Evolutionary conservation across 2,329 filamentous ascomycete species (phyloP).

Genomic region (Cladosporium cucumerinum): DNA sequence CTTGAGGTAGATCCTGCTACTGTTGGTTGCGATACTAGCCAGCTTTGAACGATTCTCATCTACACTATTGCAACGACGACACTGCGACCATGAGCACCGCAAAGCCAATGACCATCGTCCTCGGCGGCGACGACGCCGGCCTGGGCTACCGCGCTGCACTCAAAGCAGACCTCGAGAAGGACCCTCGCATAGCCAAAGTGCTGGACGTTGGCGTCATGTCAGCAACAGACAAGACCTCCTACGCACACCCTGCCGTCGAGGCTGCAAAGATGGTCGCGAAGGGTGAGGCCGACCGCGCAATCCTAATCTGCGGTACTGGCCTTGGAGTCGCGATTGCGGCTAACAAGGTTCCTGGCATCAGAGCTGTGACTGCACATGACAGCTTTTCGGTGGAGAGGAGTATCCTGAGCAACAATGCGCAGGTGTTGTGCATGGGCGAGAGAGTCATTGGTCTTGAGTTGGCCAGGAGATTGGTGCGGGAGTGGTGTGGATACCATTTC

Average conservation of each 20-base stretch:
- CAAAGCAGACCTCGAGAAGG: conserved; percentile 66
- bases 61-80: not conserved
- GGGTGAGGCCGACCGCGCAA: conserved; percentile 69
- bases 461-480: conserved; percentile 69
- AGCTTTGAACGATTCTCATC: conserved; percentile 24
- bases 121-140: conserved; percentile 70
- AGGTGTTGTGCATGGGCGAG: conserved; percentile 84
- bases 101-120: conserved; percentile 50
- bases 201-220: conserved; percentile 71
- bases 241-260: conserved; percentile 73
- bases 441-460: conserved; percentile 78
- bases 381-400: conserved; percentile 78
- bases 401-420: conserved; percentile 79
- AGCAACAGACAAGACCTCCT: conserved; percentile 70
- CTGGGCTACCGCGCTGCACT: conserved; percentile 75
- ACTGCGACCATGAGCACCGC: conserved; percentile 23
- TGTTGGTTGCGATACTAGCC: conserved; percentile 32
- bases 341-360: conserved; percentile 80
- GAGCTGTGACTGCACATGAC: conserved; percentile 87
- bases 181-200: conserved; percentile 64
- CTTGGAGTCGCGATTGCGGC: conserved; percentile 84
- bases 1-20: conserved; percentile 21
- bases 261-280: conserved; percentile 63
- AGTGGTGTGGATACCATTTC: conserved; percentile 83
- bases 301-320: conserved; percentile 82